Percentiles rank a stretch among this genome's conserved stretches.
Evolutionary conservation across 2,329 filamentous ascomycete species (phyloP).

Genomic region (Chaetomium strumarium): DNA sequence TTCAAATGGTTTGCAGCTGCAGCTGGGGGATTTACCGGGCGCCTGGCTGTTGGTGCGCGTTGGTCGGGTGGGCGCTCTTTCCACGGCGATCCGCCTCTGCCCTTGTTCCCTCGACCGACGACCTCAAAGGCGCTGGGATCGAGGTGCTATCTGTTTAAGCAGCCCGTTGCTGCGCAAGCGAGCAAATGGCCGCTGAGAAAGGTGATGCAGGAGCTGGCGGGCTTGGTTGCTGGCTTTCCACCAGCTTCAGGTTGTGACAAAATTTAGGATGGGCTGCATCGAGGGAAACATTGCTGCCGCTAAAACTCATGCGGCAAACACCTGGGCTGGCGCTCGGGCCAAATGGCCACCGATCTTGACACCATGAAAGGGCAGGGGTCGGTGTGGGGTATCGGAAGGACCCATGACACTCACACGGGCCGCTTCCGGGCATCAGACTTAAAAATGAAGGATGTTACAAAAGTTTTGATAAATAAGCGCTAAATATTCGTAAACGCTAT

Average conservation of each 20-base stretch:
- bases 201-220: constrained; percentile 14
- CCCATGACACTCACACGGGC: too few relatives aligned
- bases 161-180: constrained; percentile 2
- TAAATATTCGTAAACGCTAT: too few relatives aligned
- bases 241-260: constrained; percentile 3
- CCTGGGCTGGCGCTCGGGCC: constrained; percentile 5
- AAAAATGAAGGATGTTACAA: background rate
- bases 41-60: background rate
- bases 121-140: constrained; percentile 2
- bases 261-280: constrained; percentile 6
- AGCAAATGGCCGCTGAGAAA: constrained; percentile 16
- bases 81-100: background rate
- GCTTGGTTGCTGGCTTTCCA: constrained; percentile 8
- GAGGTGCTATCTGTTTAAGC: constrained; percentile 2
- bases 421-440: background rate
- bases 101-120: background rate
- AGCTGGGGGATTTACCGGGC: background rate
- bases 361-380: background rate
- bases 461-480: too few relatives aligned
- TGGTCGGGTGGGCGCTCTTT: background rate
- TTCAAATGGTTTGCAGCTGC: background rate
- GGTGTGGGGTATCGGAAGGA: too few relatives aligned
- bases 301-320: background rate
- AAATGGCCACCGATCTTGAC: background rate
- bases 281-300: background rate